Percentiles rank a stretch among this genome's conserved stretches.
These are phyloP conservation scores for Russula sp. DNA, from an alignment of 768 basidiomycete species.

Conservation along the genomic window DNA sequence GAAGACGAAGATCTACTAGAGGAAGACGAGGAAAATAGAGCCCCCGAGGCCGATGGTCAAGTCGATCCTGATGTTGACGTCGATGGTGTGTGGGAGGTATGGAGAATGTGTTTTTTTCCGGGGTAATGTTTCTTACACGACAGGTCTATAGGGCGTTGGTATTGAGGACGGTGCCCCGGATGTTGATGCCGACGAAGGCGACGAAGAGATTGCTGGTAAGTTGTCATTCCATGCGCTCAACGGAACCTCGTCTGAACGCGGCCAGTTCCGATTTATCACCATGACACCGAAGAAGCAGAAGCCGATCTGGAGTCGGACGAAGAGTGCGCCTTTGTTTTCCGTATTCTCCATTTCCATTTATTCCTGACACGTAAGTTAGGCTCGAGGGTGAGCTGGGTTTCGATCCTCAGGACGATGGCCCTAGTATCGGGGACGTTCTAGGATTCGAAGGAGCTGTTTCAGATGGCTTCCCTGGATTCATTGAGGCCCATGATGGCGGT, in stretches of 20 bases:
- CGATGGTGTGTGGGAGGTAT: constrained; percentile 44
- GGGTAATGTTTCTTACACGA: neutral
- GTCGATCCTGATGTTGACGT: constrained; percentile 43
- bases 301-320: constrained; percentile 64
- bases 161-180: constrained; percentile 40
- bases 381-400: constrained; percentile 38
- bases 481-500: constrained; percentile 28
- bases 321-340: constrained; percentile 43
- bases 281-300: constrained; percentile 59
- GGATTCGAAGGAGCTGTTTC: constrained; percentile 28
- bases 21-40: constrained; percentile 39
- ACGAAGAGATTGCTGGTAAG: constrained; percentile 56
- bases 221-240: constrained; percentile 3
- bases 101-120: neutral
- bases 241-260: neutral
- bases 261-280: constrained; percentile 39
- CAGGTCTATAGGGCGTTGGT: constrained; percentile 36
- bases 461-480: constrained; percentile 31
- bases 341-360: neutral
- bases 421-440: constrained; percentile 27
- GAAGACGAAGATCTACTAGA: constrained; percentile 60
- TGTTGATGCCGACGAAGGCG: constrained; percentile 39
- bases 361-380: constrained; percentile 28
- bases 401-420: constrained; percentile 34
- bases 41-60: constrained; percentile 38